Base-by-base conservation (phyloP, 441 rosid genomes). In the Erysimum pusillum region DNA sequence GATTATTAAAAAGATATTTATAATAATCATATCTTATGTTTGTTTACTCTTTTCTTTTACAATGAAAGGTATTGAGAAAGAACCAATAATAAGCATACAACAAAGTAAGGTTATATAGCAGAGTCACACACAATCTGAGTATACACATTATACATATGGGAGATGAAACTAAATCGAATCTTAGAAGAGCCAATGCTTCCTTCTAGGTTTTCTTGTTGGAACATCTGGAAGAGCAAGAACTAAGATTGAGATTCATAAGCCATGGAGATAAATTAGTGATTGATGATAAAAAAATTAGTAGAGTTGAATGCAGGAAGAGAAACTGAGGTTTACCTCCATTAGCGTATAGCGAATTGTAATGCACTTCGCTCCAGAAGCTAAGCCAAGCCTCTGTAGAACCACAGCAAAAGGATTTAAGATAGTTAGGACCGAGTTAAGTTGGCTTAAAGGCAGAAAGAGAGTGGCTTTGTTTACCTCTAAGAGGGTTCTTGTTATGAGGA, bases 331-430 rank as follows among this genome's bases (percentile, higher is more conserved):
- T 75, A 91, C 99, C 99, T 88, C 98, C 99, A 59, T 36, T 87
- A 64, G 88, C 87, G 76, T 94, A 94, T 31, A 94, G 63, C 2
- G 99, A 94, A 76, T 94, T 94, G 79, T 94, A 94, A 70, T 94
- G 99, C 22, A 94, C 98, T 86, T 94, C 99, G 46, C 99, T 88
- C 99, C 99, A 94, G 72, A 94, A 94, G 87, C 99, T 94, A 80
- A 94, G 82, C 98, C 99, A 94, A 31, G 90, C 77, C 71, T 90
- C 99, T 94, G 76, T 39, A 71, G 73, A 77, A 76, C 28, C 28
- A 25, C 65, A 38, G 45, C 0, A 31, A 11, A 35, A 48, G 11
- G 7, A 57, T 14, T 22, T 4, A n/a, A 14, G 41, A 39, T 0
- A 8, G 34, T 49, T 49, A 57, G 32, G 11, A 34, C 39, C 13